Percentiles rank a stretch among this genome's conserved stretches.
Conservation (phyloP, 352 stramenopile genomes). For the Globisporangium radiosum region DNA sequence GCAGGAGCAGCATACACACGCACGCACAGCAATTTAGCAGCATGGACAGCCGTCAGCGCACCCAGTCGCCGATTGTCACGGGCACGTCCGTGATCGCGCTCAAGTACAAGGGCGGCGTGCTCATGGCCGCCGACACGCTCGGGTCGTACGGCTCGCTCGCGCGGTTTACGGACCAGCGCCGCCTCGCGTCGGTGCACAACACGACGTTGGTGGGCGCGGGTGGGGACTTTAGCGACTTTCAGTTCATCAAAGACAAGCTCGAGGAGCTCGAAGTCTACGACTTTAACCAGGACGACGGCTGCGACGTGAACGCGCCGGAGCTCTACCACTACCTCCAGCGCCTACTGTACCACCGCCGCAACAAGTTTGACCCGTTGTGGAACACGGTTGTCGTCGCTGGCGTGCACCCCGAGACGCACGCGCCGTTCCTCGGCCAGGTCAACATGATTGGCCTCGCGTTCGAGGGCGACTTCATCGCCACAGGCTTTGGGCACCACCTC, state of each 20-base stretch:
- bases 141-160: conserved; percentile 96
- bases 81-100: conserved; percentile 96
- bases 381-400: conserved; percentile 98
- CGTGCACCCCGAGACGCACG: conserved; percentile 80
- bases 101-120: conserved; percentile 94
- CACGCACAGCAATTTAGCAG: conserved; percentile 6
- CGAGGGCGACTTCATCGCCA: conserved; percentile 95
- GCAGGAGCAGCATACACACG: conserved; percentile 4
- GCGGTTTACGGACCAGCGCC: conserved; percentile 94
- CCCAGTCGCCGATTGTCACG: conserved; percentile 94
- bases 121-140: conserved; percentile 97
- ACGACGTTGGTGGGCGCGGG: conserved; percentile 93
- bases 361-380: conserved; percentile 99
- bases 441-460: conserved; percentile 97
- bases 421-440: conserved; percentile 94
- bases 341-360: conserved; percentile 97
- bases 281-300: conserved; percentile 93
- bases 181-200: conserved; percentile 81
- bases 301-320: conserved; percentile 91
- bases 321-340: conserved; percentile 97
- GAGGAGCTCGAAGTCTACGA: conserved; percentile 93
- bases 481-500: conserved; percentile 96
- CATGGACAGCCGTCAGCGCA: conserved; percentile 75
- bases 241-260: conserved; percentile 94
- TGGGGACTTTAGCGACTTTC: conserved; percentile 97